These are phyloP conservation scores for Gracilaria domingensis DNA, from an alignment of 23 red algal genomes.

Conservation along the genomic window DNA sequence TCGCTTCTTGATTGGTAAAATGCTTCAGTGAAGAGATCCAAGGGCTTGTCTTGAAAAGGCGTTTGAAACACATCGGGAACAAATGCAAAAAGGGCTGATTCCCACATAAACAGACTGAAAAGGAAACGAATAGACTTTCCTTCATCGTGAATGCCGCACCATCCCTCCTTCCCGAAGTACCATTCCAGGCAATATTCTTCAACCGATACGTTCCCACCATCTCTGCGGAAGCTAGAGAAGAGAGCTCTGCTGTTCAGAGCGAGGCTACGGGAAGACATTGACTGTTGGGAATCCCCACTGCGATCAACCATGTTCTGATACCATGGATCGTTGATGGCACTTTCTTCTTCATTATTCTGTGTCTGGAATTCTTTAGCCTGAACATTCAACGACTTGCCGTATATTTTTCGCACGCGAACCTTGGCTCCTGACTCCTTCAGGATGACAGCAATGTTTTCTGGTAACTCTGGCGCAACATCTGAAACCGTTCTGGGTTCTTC, in stretches of 20 bases:
- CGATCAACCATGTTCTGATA: constrained; percentile 7
- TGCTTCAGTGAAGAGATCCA: constrained; percentile 90
- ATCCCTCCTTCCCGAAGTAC: constrained; percentile 73
- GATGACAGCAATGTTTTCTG: constrained; percentile 1
- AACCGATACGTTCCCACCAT: constrained; percentile 54
- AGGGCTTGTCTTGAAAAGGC: constrained; percentile 81
- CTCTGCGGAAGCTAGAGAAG: constrained; percentile 37
- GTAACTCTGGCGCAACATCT: constrained; percentile 13
- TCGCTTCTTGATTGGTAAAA: constrained; percentile 69
- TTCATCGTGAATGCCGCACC: constrained; percentile 73
- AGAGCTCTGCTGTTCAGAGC: constrained; percentile 33
- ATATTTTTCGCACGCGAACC: constrained; percentile 54
- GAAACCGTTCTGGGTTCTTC: background rate
- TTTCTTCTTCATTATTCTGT: background rate
- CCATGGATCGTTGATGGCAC: constrained; percentile 19
- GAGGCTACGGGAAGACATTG: background rate
- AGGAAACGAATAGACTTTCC: constrained; percentile 62
- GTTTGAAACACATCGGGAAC: constrained; percentile 92
- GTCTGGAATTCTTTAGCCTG: constrained; percentile 11
- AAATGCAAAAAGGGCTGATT: constrained; percentile 55
- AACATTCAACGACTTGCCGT: constrained; percentile 55
- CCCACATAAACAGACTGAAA: constrained; percentile 67
- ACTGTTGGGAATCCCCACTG: constrained; percentile 41
- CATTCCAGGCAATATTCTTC: constrained; percentile 79
- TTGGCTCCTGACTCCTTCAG: background rate